Percentiles rank a stretch among this genome's conserved stretches.
These are phyloP conservation scores for Canariomyces notabilis DNA, from an alignment of 2,329 filamentous ascomycete genomes.

Conservation along the genomic window DNA sequence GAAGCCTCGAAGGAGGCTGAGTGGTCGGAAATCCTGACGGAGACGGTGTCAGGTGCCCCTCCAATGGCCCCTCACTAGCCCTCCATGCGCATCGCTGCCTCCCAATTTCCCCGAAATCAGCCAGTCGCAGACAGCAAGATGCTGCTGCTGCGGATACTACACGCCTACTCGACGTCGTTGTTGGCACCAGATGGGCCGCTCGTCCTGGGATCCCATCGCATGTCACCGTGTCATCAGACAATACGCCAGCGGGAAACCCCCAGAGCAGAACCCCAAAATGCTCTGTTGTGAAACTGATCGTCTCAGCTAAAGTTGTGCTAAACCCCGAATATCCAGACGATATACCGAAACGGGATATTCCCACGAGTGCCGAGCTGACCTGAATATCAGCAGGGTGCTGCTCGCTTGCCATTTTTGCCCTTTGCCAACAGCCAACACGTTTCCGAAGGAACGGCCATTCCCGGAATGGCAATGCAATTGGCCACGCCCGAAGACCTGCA, in stretches of 20 bases:
- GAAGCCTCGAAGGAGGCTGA: constrained; percentile 14
- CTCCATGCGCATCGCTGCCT: constrained; percentile 20
- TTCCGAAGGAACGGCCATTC: too few relatives aligned
- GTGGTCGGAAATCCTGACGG: constrained; percentile 13
- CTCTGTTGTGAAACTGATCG: too few relatives aligned
- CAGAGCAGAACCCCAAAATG: too few relatives aligned
- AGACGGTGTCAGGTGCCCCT: constrained; percentile 23
- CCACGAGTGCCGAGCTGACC: too few relatives aligned
- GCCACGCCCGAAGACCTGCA: neutral
- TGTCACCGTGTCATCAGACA: neutral
- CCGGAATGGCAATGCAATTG: constrained; percentile 5
- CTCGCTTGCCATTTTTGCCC: too few relatives aligned
- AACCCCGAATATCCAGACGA: too few relatives aligned
- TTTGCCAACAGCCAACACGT: too few relatives aligned
- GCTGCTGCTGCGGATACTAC: neutral
- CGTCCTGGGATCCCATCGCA: neutral
- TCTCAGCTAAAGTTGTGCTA: too few relatives aligned
- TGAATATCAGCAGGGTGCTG: too few relatives aligned
- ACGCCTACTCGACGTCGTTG: constrained; percentile 5
- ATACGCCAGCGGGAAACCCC: neutral
- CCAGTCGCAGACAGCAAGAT: constrained; percentile 15
- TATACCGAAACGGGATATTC: too few relatives aligned
- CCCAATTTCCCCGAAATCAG: constrained; percentile 18
- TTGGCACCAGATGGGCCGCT: constrained; percentile 9
- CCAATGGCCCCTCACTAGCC: constrained; percentile 19